A percentile compares a stretch with the other conserved stretches of the same genome.
These are phyloP conservation scores for Cenococcum geophilum DNA, from an alignment of 495 filamentous ascomycete species.

Conservation along the genomic window DNA sequence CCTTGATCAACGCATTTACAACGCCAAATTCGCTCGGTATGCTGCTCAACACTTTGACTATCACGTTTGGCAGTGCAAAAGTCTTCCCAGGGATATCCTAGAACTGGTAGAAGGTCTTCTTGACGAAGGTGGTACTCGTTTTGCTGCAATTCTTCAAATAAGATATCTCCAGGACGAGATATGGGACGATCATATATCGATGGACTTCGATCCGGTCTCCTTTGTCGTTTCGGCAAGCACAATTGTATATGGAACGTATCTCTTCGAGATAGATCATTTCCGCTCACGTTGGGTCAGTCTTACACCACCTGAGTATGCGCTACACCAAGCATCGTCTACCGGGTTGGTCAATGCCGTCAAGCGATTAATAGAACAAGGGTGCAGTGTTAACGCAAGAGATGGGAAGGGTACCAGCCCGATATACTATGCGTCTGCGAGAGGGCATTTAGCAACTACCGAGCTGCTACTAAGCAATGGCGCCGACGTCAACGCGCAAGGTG, in stretches of 20 bases:
- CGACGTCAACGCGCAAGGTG: constrained; percentile 4
- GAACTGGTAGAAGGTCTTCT: constrained; percentile 3
- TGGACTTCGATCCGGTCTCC: background rate
- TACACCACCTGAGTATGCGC: background rate
- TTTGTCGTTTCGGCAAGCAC: background rate
- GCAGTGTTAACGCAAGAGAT: background rate
- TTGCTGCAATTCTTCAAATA: constrained; percentile 1
- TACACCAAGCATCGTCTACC: constrained; percentile 1
- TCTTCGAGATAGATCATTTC: constrained; percentile 9
- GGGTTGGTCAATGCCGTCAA: background rate
- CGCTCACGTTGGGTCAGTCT: background rate
- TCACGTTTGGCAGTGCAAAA: background rate
- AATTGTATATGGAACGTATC: constrained; percentile 5
- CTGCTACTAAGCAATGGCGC: constrained; percentile 5
- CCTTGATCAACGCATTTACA: background rate
- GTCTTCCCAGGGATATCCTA: background rate
- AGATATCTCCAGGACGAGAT: background rate
- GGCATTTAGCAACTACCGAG: background rate
- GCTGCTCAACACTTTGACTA: background rate
- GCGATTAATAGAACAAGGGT: background rate
- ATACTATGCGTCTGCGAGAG: background rate
- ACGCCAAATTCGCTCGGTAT: background rate
- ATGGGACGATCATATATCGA: background rate
- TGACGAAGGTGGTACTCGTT: background rate
- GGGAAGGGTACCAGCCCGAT: background rate